These are phyloP conservation scores for Vitis riparia DNA, from an alignment of 164 flowering plant species.

Conservation along the genomic window DNA sequence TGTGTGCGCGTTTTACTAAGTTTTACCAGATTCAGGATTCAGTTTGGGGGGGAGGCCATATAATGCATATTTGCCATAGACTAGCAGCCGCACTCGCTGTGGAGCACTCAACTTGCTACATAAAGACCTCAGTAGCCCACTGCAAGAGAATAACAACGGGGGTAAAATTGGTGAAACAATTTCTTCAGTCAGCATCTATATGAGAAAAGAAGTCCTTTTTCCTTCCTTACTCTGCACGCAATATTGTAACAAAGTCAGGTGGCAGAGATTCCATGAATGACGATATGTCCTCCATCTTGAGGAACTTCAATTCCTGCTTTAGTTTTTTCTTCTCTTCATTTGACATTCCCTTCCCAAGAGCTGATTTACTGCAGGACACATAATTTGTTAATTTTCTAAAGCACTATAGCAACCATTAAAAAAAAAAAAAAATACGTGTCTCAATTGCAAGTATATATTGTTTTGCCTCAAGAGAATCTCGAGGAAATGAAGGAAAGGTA, in stretches of 20 bases:
- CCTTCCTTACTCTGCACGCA: slow-evolving; percentile 70
- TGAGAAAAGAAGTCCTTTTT: not conserved
- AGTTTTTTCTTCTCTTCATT: slow-evolving; percentile 60
- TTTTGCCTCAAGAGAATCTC: not conserved
- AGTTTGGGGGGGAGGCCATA: slow-evolving; percentile 52
- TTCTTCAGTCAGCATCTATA: not conserved
- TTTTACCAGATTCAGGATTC: slow-evolving; percentile 45
- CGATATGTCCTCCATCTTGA: slow-evolving; percentile 77
- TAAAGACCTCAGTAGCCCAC: slow-evolving; percentile 77
- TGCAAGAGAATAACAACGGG: slow-evolving; percentile 28
- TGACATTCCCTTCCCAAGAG: slow-evolving; percentile 74
- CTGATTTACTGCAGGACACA: slow-evolving; percentile 56
- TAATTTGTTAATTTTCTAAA: not conserved
- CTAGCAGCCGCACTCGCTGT: slow-evolving; percentile 51
- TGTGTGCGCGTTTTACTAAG: not conserved
- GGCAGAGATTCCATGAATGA: slow-evolving; percentile 92
- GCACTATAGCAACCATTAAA: not conserved
- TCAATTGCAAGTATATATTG: not conserved
- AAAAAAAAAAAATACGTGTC: not conserved
- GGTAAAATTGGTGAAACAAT: not conserved
- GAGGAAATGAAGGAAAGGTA: not conserved
- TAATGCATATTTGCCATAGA: slow-evolving; percentile 74
- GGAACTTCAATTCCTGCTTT: slow-evolving; percentile 63
- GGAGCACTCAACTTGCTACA: slow-evolving; percentile 72
- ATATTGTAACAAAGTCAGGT: slow-evolving; percentile 65